phyloP scores from a whole-genome alignment of 805 yeast species.

The Ogataea pini region DNA sequence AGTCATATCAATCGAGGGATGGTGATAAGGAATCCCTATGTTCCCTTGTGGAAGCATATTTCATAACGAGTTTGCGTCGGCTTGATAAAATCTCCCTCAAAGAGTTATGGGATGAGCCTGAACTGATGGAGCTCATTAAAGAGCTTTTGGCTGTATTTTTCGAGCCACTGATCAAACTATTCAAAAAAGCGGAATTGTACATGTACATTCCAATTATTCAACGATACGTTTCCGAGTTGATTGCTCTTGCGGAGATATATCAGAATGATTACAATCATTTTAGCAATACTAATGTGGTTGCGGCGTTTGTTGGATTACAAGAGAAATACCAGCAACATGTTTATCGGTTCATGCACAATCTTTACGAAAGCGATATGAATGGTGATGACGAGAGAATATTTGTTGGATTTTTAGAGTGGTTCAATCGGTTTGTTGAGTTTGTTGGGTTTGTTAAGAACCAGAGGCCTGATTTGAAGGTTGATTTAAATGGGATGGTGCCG shows the following conservation, averaged over 20 bases:
- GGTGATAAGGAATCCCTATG: conserved; percentile 42
- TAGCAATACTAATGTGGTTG: conserved; percentile 57
- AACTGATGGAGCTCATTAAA: conserved; percentile 71
- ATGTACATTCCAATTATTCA: conserved; percentile 65
- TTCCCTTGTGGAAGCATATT: conserved; percentile 57
- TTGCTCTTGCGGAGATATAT: conserved; percentile 52
- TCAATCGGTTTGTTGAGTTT: conserved; percentile 62
- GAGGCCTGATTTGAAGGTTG: conserved; percentile 43
- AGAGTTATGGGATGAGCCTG: conserved; percentile 83
- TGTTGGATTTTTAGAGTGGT: conserved; percentile 72
- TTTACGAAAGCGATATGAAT: conserved; percentile 75
- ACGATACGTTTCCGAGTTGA: conserved; percentile 66
- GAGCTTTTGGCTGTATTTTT: conserved; percentile 72
- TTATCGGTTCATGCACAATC: conserved; percentile 74
- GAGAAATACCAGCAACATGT: conserved; percentile 71
- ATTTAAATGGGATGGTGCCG: conserved; percentile 41
- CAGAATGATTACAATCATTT: conserved; percentile 45
- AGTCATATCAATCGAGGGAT: conserved; percentile 3
- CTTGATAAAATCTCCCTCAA: conserved; percentile 76
- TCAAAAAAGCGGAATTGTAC: conserved; percentile 66
- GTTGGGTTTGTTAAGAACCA: conserved; percentile 59
- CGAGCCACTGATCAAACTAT: conserved; percentile 69
- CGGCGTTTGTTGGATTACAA: conserved; percentile 62
- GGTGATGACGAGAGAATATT: conserved; percentile 47
- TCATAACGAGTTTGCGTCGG: conserved; percentile 63